Evolutionary conservation across 257 asterid species (phyloP), one percentile per base, ranked within the genome.

Genomic region (Solanum paucissectum): DNA sequence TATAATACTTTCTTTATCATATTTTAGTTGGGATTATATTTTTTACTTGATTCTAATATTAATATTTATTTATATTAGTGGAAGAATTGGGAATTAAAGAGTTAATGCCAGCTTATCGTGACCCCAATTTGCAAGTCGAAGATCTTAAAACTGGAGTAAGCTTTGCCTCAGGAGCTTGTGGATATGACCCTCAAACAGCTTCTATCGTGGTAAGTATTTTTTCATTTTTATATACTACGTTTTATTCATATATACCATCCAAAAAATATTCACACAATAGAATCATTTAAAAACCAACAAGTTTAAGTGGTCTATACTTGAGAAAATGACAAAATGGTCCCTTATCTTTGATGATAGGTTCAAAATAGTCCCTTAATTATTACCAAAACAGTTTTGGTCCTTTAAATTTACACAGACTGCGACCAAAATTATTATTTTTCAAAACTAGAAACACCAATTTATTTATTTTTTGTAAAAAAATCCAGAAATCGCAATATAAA

Each of bases 71-170:
- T 71, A 71, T 32, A 23, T 44, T 91, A 95, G 97, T 83, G 21
- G 95, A 94, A 89, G 95, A 89, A 52, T 83, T 95, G 33, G 98
- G 95, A 74, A 87, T 94, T 33, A 94, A 94, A 87, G 85, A 87
- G 10, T 76, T 91, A 27, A 49, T 93, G 87, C 96, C 96, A 3
- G 90, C 98, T 13, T 93, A 92, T 86, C 90, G 91, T 5, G 96
- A 95, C 75, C 95, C 93, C 8, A 88, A 91, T 68, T 87, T 93
- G 87, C 87, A 86, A 87, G 68, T 87, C 42, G 88, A 92, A 87
- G 98, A 95, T 84, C 95, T 95, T 85, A 29, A 93, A 44, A 95
- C 98, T 4, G 98, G 98, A 3, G 93, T 95, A 3, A 95, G 94
- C 88, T 95, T 94, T 86, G 98, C 98, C 23, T 92, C 96, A 34